phyloP scores from a whole-genome alignment of 441 rosid species.

The Gossypium trilobum region DNA sequence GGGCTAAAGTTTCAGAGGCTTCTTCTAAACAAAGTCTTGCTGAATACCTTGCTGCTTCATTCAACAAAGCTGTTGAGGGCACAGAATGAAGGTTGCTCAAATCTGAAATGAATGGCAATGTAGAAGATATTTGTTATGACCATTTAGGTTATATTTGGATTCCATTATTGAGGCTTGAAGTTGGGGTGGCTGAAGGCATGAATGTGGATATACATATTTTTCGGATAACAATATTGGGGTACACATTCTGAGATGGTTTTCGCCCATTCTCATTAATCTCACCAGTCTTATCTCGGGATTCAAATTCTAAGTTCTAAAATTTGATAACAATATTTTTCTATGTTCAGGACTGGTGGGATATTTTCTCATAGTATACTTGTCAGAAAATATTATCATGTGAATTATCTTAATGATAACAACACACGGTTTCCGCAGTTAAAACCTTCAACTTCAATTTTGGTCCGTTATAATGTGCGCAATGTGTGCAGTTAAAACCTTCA shows the following conservation, averaged over 20 bases:
- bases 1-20: constrained; percentile 36
- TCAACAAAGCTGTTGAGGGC: constrained; percentile 45
- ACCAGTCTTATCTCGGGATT: not conserved
- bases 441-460: too few species aligned
- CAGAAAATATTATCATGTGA: too few species aligned
- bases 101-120: not conserved
- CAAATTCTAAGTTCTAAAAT: not conserved
- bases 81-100: constrained; percentile 22
- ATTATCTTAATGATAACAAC: too few species aligned
- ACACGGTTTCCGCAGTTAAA: too few species aligned
- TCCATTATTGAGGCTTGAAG: not conserved
- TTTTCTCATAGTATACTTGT: too few species aligned
- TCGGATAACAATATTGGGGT: not conserved
- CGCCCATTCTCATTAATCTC: not conserved
- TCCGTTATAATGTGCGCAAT: too few species aligned
- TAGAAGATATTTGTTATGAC: not conserved
- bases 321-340: too few species aligned
- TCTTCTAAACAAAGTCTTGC: constrained; percentile 58
- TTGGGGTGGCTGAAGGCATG: not conserved
- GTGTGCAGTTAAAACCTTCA: too few species aligned
- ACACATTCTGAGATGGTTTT: not conserved
- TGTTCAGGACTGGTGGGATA: too few species aligned
- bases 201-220: not conserved
- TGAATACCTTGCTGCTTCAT: constrained; percentile 65
- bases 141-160: not conserved